Conservation (phyloP, 1,139 yeast species). For the Wickerhamomyces sp. region DNA sequence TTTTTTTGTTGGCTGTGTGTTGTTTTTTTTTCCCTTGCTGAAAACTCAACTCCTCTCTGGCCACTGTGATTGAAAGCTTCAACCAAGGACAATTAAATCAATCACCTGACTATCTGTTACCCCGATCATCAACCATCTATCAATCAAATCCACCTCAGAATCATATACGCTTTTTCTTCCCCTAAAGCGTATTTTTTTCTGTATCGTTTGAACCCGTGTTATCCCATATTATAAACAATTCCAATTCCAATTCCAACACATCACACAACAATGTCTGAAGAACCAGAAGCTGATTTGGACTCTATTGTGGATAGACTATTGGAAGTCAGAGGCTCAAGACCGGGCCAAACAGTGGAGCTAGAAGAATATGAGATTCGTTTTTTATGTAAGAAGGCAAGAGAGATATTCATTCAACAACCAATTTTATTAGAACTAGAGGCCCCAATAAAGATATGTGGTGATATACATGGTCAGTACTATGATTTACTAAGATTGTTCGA, state of each 20-base stretch:
- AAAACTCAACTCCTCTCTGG: background rate
- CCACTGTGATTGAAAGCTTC: background rate
- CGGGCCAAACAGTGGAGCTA: constrained; percentile 93
- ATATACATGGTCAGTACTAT: constrained; percentile 96
- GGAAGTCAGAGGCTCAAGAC: constrained; percentile 97
- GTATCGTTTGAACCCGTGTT: background rate
- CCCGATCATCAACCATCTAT: background rate
- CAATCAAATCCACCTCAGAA: no score
- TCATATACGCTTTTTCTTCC: no score
- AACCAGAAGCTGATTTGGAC: constrained; percentile 92
- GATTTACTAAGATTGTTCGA: constrained; percentile 92
- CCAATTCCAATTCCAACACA: background rate
- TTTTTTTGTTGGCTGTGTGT: constrained; percentile 1
- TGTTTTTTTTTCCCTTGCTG: background rate
- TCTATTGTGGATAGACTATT: constrained; percentile 94
- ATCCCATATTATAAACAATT: background rate
- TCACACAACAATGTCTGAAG: constrained; percentile 25
- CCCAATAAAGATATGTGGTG: constrained; percentile 92
- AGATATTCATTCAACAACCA: constrained; percentile 96
- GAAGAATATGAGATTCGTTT: constrained; percentile 93
- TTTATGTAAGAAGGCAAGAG: constrained; percentile 96
- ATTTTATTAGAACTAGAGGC: constrained; percentile 93
- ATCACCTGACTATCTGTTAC: background rate
- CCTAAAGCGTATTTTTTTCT: no score
- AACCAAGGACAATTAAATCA: no score